Conservation (phyloP, 768 basidiomycete species). For the Podaxis sp. region DNA sequence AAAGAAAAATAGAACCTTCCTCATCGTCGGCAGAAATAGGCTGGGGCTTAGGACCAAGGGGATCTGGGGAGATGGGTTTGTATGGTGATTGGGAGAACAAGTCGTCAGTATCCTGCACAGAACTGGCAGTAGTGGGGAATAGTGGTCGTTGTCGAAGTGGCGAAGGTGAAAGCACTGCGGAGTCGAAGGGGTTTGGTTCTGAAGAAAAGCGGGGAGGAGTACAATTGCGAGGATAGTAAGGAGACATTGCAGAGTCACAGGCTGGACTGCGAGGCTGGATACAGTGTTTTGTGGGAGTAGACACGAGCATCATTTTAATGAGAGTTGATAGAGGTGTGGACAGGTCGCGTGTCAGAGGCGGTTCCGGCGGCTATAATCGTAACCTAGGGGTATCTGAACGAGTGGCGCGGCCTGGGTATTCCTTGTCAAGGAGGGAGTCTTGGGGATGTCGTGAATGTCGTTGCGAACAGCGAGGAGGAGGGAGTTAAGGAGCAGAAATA, state of each 20-base stretch:
- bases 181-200: constrained; percentile 40
- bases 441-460: constrained; percentile 24
- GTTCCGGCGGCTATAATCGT: constrained; percentile 2
- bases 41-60: constrained; percentile 30
- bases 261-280: constrained; percentile 26
- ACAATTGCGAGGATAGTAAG: constrained; percentile 33
- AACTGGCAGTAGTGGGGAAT: constrained; percentile 29
- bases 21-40: constrained; percentile 51
- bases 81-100: constrained; percentile 54
- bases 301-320: constrained; percentile 39
- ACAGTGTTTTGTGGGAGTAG: constrained; percentile 41
- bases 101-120: constrained; percentile 42
- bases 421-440: constrained; percentile 7
- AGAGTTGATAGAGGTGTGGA: constrained; percentile 23
- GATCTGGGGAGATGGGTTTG: constrained; percentile 30
- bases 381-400: neutral
- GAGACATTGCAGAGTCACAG: constrained; percentile 31
- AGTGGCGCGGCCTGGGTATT: constrained; percentile 9
- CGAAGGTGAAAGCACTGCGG: constrained; percentile 65
- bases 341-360: constrained; percentile 20
- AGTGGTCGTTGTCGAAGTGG: constrained; percentile 49
- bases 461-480: constrained; percentile 22
- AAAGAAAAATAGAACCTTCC: constrained; percentile 57
- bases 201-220: constrained; percentile 32
- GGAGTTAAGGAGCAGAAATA: constrained; percentile 21